Evolutionary conservation across 768 basidiomycete species (phyloP).

Genomic region (Lanmaoa rubissima): DNA sequence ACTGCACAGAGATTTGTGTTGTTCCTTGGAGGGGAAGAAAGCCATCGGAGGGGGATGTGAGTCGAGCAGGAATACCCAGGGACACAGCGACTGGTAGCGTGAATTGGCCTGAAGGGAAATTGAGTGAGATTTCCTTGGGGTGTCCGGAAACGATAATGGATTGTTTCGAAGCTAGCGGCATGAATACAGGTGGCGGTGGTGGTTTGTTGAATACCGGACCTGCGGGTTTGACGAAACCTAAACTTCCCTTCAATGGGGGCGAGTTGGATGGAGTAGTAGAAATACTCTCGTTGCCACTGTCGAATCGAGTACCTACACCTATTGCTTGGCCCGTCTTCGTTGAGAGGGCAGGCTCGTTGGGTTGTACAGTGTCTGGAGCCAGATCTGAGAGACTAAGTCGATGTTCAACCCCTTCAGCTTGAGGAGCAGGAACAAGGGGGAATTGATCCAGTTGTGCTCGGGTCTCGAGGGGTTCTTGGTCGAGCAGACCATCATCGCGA

Average conservation of each 20-base stretch:
- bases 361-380: constrained; percentile 38
- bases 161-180: constrained; percentile 24
- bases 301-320: constrained; percentile 1
- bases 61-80: constrained; percentile 41
- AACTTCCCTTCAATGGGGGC: constrained; percentile 37
- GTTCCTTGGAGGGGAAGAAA: constrained; percentile 21
- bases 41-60: constrained; percentile 27
- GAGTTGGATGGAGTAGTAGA: constrained; percentile 61
- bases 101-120: constrained; percentile 38
- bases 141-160: constrained; percentile 1
- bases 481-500: constrained; percentile 10
- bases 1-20: constrained; percentile 46
- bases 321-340: constrained; percentile 16
- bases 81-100: constrained; percentile 45
- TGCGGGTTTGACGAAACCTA: constrained; percentile 33
- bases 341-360: constrained; percentile 15
- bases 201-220: constrained; percentile 63
- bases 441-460: background rate
- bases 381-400: constrained; percentile 63
- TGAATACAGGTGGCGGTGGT: constrained; percentile 28
- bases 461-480: constrained; percentile 3
- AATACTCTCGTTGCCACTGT: constrained; percentile 35
- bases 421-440: background rate
- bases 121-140: constrained; percentile 34
- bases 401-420: constrained; percentile 21